Evolutionary conservation across 129 eudicot genomes (phyloP).

Genomic region (Lactuca saligna): DNA sequence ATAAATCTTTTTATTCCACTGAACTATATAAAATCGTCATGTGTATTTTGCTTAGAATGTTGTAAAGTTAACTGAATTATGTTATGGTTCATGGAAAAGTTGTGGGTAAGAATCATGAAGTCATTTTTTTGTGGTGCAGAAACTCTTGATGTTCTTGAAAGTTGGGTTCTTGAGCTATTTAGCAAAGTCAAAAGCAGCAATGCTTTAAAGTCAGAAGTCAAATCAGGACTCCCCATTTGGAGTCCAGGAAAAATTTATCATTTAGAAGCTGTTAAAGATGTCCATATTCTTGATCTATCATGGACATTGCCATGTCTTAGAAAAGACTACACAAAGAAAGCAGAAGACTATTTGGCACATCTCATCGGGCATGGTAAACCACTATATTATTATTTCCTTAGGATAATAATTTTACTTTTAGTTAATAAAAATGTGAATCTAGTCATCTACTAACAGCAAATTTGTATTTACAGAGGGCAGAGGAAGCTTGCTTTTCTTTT

Average conservation of each 20-base stretch:
- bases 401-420: background rate
- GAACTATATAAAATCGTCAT: background rate
- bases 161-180: slow-evolving; percentile 86
- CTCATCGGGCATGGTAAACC: slow-evolving; percentile 92
- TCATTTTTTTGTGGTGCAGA: slow-evolving; percentile 58
- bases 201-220: slow-evolving; percentile 46
- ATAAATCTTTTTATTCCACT: background rate
- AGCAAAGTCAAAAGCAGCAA: slow-evolving; percentile 56
- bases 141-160: slow-evolving; percentile 82
- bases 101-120: slow-evolving; percentile 1
- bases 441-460: slow-evolving; percentile 8
- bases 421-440: background rate
- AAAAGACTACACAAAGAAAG: slow-evolving; percentile 72
- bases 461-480: slow-evolving; percentile 71
- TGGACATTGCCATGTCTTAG: slow-evolving; percentile 93
- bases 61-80: slow-evolving; percentile 7
- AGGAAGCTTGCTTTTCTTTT: slow-evolving; percentile 83
- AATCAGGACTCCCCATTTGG: slow-evolving; percentile 71
- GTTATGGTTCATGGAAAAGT: background rate
- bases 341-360: slow-evolving; percentile 94
- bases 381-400: background rate
- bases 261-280: slow-evolving; percentile 94
- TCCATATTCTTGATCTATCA: slow-evolving; percentile 70
- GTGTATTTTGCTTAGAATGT: background rate
- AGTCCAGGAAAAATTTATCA: slow-evolving; percentile 69